phyloP scores from a whole-genome alignment of 805 yeast genomes.

The Zygoascus flipseniorum region DNA sequence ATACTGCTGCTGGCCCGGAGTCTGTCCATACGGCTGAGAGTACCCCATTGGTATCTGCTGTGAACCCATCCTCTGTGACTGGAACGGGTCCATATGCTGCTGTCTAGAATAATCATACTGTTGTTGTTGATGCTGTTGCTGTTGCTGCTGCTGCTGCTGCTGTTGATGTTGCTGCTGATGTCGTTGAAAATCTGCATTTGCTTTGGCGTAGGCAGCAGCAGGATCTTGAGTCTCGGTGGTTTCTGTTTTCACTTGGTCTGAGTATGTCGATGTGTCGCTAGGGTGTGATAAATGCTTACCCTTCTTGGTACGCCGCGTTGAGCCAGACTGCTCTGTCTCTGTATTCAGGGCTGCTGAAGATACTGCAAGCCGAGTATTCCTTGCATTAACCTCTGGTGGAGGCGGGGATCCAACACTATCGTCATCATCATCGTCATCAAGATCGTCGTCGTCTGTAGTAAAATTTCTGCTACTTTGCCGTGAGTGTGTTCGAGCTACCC shows the following conservation, averaged over 20 bases:
- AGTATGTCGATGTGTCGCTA: not conserved
- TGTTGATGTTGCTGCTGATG: constrained; percentile 8
- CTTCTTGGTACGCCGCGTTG: not conserved
- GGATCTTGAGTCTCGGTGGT: not conserved
- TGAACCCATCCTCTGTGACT: constrained; percentile 2
- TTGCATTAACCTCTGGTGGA: not conserved
- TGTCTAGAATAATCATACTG: not conserved
- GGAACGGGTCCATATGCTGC: not conserved
- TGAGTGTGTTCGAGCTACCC: constrained; percentile 1
- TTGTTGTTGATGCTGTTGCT: not conserved
- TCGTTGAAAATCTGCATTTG: constrained; percentile 1
- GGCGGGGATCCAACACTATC: not conserved
- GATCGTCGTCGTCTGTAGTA: constrained; percentile 8
- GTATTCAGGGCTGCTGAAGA: not conserved
- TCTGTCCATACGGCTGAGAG: not conserved
- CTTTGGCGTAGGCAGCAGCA: not conserved
- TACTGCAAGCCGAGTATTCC: not conserved
- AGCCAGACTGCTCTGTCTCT: not conserved
- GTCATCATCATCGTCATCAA: constrained; percentile 16
- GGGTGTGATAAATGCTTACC: not conserved
- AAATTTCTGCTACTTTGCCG: not conserved
- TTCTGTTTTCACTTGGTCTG: not conserved
- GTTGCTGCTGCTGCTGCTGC: constrained; percentile 8
- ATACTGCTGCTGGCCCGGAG: constrained; percentile 1
- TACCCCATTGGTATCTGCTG: not conserved